Evolutionary conservation across 805 yeast species (phyloP).

Genomic region (Zygoascus ofunaensis): DNA sequence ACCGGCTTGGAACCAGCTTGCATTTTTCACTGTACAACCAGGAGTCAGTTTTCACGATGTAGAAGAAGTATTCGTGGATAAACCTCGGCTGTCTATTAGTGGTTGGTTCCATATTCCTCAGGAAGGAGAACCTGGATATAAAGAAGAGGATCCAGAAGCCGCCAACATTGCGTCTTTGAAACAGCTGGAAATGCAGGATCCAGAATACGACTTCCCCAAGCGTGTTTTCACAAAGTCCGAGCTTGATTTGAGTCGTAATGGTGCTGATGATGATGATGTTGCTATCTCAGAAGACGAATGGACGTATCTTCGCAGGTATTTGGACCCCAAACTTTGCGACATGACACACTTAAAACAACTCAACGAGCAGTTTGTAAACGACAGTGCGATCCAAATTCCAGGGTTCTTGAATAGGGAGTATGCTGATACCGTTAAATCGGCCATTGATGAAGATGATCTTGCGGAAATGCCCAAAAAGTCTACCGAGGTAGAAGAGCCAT

Average conservation of each 20-base stretch:
- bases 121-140: conserved; percentile 76
- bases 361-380: conserved; percentile 47
- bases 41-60: conserved; percentile 97
- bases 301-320: conserved; percentile 41
- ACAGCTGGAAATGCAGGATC: conserved; percentile 52
- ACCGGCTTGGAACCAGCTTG: conserved; percentile 94
- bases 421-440: conserved; percentile 38
- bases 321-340: conserved; percentile 47
- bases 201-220: conserved; percentile 77
- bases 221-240: conserved; percentile 7
- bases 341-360: conserved; percentile 35
- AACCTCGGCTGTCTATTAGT: conserved; percentile 83
- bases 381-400: conserved; percentile 59
- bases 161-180: conserved; percentile 71
- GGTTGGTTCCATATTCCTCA: conserved; percentile 99
- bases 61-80: conserved; percentile 89
- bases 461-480: conserved; percentile 44
- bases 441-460: conserved; percentile 46
- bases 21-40: conserved; percentile 92
- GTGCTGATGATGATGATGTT: not conserved
- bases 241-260: no score
- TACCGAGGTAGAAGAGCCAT: conserved; percentile 53
- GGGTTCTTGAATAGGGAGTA: conserved; percentile 52
- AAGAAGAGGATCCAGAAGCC: conserved; percentile 46
- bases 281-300: conserved; percentile 32